Base-by-base conservation (phyloP, 495 filamentous ascomycete species). In the Aspergillus wentii region DNA sequence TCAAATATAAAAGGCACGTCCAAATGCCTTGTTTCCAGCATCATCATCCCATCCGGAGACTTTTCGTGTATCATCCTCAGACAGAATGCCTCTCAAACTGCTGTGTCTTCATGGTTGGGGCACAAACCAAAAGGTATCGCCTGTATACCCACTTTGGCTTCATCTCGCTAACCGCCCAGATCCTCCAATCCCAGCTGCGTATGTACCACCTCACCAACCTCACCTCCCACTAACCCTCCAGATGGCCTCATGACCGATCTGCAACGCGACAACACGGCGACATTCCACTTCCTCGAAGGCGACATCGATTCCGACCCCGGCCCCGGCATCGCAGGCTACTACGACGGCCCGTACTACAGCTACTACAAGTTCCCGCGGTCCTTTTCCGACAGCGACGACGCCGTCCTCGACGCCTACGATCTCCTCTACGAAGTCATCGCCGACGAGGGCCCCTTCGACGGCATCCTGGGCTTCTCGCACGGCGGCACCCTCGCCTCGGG, bases 381-480 rank as follows among this genome's bases (percentile, higher is more conserved):
- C 3, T 46, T 54, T 23, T 37, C 47, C 8, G 36, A 41, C 17
- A 39, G 39, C 11, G 56, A 60, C 13, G 36, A 27, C 2, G 52
- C 56, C 9, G 39, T 64, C 5, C 21, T 43, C 7, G 54, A 56
- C 7, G 58, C 62, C 0, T 63, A 61, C 25, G 40, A 53, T 17
- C 35, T 43, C 18, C 46, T 66, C 5, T 41, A 56, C 38, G 58
- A 64, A 21, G 47, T 54, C 14, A 47, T 65, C n/a, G 44, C 49
- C 10, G 38, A 56, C 17, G 55, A 68, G 17, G 59, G 59, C 8
- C 62, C 62, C 9, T 66, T 66, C 25, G 62, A 67, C 29, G 61
- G 54, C 18, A 39, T 65, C 19, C 40, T 67, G 20, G 62, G 61
- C 10, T 65, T 65, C 37, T 66, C 62, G 10, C 62, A 66, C 21